Evolutionary conservation across 495 filamentous ascomycete genomes (phyloP).

Genomic region (Cercophora sp.): DNA sequence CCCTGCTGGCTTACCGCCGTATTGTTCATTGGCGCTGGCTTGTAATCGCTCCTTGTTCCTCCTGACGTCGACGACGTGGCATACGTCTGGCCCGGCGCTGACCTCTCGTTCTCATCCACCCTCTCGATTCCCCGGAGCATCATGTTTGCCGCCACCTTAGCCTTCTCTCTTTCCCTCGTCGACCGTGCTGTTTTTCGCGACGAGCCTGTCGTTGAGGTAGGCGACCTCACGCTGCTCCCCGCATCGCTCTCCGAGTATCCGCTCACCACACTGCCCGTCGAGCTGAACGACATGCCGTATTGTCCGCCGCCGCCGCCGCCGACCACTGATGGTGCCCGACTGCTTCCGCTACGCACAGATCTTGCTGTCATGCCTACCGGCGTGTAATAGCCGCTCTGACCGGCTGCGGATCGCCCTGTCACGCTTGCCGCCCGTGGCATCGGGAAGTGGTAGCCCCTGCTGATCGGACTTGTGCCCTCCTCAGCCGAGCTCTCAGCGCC

Average conservation of each 20-base stretch:
- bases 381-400: conserved; percentile 22
- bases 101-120: conserved; percentile 26
- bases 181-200: conserved; percentile 8
- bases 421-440: conserved; percentile 24
- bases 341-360: conserved; percentile 25
- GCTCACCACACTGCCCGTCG: conserved; percentile 15
- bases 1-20: conserved; percentile 14
- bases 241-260: conserved; percentile 20
- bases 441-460: conserved; percentile 29
- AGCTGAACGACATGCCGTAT: conserved; percentile 14
- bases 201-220: conserved; percentile 15
- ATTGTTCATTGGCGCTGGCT: conserved; percentile 9
- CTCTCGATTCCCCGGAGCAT: conserved; percentile 13
- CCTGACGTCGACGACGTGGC: conserved; percentile 5
- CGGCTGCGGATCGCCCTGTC: conserved; percentile 25
- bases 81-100: conserved; percentile 22
- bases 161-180: conserved; percentile 7
- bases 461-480: conserved; percentile 19
- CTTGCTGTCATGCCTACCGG: conserved; percentile 20
- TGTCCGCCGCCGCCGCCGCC: conserved; percentile 1
- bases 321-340: conserved; percentile 18
- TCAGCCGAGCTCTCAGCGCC: conserved; percentile 30
- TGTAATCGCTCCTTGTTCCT: conserved; percentile 4
- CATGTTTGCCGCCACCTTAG: conserved; percentile 8
- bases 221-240: conserved; percentile 23